Evolutionary conservation across 2,329 filamentous ascomycete genomes (phyloP), one percentile per base, ranked within the genome.

Genomic region (Penicillium carneum): DNA sequence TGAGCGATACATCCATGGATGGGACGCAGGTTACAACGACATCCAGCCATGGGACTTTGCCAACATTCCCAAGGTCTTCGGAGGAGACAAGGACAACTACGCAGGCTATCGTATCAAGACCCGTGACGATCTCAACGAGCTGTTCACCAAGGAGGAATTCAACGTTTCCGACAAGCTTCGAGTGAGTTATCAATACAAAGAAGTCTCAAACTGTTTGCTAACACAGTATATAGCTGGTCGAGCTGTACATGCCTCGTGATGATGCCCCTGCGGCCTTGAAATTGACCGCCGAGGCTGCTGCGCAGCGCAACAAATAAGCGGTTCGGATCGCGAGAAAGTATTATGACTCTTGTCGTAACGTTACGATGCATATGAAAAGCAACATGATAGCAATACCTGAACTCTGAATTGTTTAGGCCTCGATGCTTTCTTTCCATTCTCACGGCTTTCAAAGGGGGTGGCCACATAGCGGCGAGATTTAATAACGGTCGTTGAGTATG

Each of bases 1-100:
- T 74, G 93, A 97, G 79, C 87, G 93, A 33, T 90, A 87, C 75
- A 96, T 96, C 71, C 92, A 96, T 77, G 92, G 92, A 55, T 90
- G 90, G 87, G 82, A 93, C 9, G 90, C 86, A 34, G 75, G 74
- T 29, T 96, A 96, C 81, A 96, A 97, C 73, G 91, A 96, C 72
- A 88, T 96, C 59, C 83, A 86, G 61, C 76, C 81, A 11, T 96
- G 93, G 93, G 83, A 89, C 52, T 90, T 89, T 81, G 87, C 86
- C 74, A 86, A 87, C 20, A 77, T 93, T 0, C 84, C 90, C 2
- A 81, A 82, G 4, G 86, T 87, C 0, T 92, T 95, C 72, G 90
- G 90, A 45, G 89, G 85, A 45, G 89, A 85, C 1, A 72, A 79
- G 16, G 81, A 84, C 20, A 81, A 83, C 43, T 84, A 84, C 64